Evolutionary conservation across 352 stramenopile genomes (phyloP).

Genomic region (Phytopythium montanum): DNA sequence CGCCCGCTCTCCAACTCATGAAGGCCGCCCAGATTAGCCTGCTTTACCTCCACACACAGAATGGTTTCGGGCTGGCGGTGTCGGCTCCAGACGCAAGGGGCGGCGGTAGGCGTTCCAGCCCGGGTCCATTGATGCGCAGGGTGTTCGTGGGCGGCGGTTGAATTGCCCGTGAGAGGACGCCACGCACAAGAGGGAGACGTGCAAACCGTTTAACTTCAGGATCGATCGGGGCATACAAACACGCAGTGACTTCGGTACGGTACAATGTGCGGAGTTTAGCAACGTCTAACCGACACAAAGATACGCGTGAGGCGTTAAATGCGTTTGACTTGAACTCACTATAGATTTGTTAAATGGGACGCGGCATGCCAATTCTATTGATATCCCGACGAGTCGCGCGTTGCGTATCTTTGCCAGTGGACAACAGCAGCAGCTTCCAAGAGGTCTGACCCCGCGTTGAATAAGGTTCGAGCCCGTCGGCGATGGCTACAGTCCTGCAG

Average conservation of each 20-base stretch:
- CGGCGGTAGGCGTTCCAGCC: neutral
- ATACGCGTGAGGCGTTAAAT: conserved; percentile 6
- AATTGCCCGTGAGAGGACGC: neutral
- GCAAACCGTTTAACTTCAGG: conserved; percentile 5
- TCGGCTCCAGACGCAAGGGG: neutral
- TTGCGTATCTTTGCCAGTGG: conserved; percentile 2
- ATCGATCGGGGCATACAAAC: conserved; percentile 15
- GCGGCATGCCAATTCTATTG: neutral
- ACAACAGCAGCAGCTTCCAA: neutral
- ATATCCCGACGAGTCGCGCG: neutral
- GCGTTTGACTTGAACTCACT: neutral
- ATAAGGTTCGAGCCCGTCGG: neutral
- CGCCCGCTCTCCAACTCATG: conserved; percentile 6
- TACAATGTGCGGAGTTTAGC: conserved; percentile 4
- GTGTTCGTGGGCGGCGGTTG: neutral
- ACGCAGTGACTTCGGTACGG: conserved; percentile 9
- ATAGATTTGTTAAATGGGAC: conserved; percentile 1
- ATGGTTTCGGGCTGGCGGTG: no score
- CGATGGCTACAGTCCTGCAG: no score
- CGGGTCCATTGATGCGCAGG: no score
- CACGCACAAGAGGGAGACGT: neutral
- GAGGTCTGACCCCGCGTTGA: neutral
- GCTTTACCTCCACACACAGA: neutral
- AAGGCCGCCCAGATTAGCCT: no score
- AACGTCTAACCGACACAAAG: conserved; percentile 4